Conservation (phyloP, 179 eudicot species). For the Spergularia azorica region DNA sequence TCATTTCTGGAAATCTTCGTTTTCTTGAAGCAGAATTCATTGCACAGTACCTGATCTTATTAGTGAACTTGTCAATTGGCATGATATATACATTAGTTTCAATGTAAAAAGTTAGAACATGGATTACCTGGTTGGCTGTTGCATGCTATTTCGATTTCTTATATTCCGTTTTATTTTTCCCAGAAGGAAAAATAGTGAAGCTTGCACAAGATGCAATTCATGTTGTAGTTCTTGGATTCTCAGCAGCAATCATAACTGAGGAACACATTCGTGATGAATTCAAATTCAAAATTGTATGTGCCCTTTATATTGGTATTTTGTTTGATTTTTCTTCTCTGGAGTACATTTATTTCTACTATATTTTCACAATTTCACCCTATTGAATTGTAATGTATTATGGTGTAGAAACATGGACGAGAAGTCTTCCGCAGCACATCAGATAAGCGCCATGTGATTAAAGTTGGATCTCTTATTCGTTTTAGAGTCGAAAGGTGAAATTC, state of each 20-base stretch:
- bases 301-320: background rate
- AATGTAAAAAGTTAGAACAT: too few species aligned
- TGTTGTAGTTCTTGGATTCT: constrained; percentile 82
- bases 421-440: constrained; percentile 53
- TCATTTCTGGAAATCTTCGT: background rate
- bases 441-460: constrained; percentile 69
- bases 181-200: constrained; percentile 93
- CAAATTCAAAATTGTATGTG: constrained; percentile 59
- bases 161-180: background rate
- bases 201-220: constrained; percentile 72
- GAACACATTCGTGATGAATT: constrained; percentile 84
- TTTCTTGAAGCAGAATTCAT: background rate
- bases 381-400: constrained; percentile 21
- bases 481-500: constrained; percentile 66
- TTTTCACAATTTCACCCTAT: background rate
- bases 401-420: constrained; percentile 65
- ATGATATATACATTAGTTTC: too few species aligned
- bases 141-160: background rate
- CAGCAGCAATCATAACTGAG: constrained; percentile 62
- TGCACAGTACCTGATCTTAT: too few species aligned
- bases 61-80: background rate
- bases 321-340: background rate
- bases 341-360: background rate
- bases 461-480: constrained; percentile 69
- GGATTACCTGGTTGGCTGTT: background rate